These are phyloP conservation scores for Microstegium vimineum DNA, from an alignment of 176 grass and related monocot species.

Conservation along the genomic window DNA sequence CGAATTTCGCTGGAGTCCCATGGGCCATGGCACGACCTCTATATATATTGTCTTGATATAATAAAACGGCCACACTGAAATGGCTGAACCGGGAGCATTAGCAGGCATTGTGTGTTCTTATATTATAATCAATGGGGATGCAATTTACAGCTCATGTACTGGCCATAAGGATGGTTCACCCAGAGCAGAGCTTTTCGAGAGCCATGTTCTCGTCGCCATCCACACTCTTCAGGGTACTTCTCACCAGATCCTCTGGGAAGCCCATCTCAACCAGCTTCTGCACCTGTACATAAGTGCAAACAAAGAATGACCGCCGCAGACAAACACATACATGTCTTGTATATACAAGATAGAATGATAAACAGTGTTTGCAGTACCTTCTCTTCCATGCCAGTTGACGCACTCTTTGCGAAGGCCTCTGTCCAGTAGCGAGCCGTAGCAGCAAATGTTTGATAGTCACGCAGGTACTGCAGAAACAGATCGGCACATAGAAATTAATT, in stretches of 20 bases:
- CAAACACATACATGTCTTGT: background rate
- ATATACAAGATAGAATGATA: background rate
- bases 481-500: background rate
- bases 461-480: slow-evolving; percentile 55
- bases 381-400: slow-evolving; percentile 80
- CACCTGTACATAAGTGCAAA: slow-evolving; percentile 42
- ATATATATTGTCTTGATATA: slow-evolving; percentile 21
- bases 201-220: slow-evolving; percentile 94
- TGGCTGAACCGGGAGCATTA: slow-evolving; percentile 29
- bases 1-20: slow-evolving; percentile 12
- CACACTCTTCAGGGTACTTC: slow-evolving; percentile 71
- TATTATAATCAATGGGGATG: slow-evolving; percentile 32
- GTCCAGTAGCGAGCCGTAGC: slow-evolving; percentile 95
- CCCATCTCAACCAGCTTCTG: slow-evolving; percentile 98
- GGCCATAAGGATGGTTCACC: slow-evolving; percentile 23
- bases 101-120: slow-evolving; percentile 11
- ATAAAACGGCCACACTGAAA: slow-evolving; percentile 32
- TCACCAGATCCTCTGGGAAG: slow-evolving; percentile 87
- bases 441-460: slow-evolving; percentile 65
- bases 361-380: slow-evolving; percentile 44
- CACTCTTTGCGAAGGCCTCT: slow-evolving; percentile 78
- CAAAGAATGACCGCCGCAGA: background rate
- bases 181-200: slow-evolving; percentile 88
- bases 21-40: slow-evolving; percentile 6
- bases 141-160: slow-evolving; percentile 40